These are phyloP conservation scores for Saccharum officinarum DNA, from an alignment of 176 grass and related monocot species.

Conservation along the genomic window DNA sequence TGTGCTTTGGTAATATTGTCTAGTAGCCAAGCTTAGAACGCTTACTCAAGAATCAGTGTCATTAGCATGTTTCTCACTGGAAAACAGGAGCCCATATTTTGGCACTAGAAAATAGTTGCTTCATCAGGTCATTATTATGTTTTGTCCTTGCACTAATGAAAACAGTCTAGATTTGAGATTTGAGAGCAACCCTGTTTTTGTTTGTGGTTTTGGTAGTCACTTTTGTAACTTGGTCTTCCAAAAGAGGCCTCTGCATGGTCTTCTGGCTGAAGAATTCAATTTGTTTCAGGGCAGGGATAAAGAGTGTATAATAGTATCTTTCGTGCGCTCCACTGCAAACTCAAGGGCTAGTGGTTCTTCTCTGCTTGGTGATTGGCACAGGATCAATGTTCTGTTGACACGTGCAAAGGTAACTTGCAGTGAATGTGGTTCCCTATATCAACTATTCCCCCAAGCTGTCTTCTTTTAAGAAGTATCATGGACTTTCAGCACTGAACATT, in stretches of 20 bases:
- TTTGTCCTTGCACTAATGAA: background rate
- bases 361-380: conserved; percentile 96
- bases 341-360: conserved; percentile 60
- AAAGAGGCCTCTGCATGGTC: background rate
- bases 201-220: conserved; percentile 18
- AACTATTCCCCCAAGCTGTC: background rate
- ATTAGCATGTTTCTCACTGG: conserved; percentile 21
- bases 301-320: conserved; percentile 90
- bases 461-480: background rate
- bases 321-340: conserved; percentile 71
- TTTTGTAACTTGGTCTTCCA: conserved; percentile 11
- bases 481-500: background rate
- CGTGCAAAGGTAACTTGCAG: conserved; percentile 72
- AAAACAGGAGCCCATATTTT: background rate
- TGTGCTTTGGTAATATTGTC: conserved; percentile 9
- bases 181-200: conserved; percentile 18
- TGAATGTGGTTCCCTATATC: background rate
- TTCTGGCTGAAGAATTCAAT: conserved; percentile 18
- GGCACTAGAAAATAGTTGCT: background rate
- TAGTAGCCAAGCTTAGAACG: conserved; percentile 3
- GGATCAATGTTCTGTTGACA: conserved; percentile 89
- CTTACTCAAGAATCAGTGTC: conserved; percentile 3
- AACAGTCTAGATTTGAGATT: background rate
- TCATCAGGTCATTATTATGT: background rate
- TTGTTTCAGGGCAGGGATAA: conserved; percentile 91